Conservation (phyloP, 2,329 filamentous ascomycete genomes). For the Colletotrichum coccodes region DNA sequence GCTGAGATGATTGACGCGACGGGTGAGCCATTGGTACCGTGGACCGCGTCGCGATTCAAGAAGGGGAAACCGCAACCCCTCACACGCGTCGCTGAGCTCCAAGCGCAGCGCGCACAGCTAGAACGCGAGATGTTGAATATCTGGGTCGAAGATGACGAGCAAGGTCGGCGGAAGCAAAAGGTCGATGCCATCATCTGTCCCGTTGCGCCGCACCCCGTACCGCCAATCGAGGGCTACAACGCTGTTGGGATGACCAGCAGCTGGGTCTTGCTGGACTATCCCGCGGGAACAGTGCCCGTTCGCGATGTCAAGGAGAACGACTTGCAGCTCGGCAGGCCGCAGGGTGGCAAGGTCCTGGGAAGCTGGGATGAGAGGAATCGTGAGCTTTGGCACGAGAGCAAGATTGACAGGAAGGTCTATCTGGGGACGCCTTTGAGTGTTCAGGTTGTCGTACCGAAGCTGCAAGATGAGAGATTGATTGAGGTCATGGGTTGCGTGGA, state of each 20-base stretch:
- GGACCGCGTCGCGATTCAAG: constrained; percentile 16
- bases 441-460: constrained; percentile 22
- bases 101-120: constrained; percentile 14
- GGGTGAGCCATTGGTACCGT: constrained; percentile 21
- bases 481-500: constrained; percentile 21
- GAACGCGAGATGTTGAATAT: constrained; percentile 24
- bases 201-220: constrained; percentile 68
- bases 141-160: constrained; percentile 18
- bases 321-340: constrained; percentile 10
- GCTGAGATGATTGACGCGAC: constrained; percentile 18
- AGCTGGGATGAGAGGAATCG: constrained; percentile 24
- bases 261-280: constrained; percentile 50
- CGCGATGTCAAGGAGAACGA: constrained; percentile 11
- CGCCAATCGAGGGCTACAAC: constrained; percentile 50
- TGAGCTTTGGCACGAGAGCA: constrained; percentile 22
- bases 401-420: constrained; percentile 14
- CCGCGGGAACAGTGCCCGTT: constrained; percentile 44
- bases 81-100: background rate
- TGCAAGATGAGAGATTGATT: constrained; percentile 17
- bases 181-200: constrained; percentile 68
- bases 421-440: constrained; percentile 19
- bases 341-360: background rate
- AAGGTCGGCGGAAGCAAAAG: background rate
- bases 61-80: background rate
- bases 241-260: constrained; percentile 44